These are phyloP conservation scores for Neoboletus magnificus DNA, from an alignment of 768 basidiomycete genomes.

Conservation along the genomic window DNA sequence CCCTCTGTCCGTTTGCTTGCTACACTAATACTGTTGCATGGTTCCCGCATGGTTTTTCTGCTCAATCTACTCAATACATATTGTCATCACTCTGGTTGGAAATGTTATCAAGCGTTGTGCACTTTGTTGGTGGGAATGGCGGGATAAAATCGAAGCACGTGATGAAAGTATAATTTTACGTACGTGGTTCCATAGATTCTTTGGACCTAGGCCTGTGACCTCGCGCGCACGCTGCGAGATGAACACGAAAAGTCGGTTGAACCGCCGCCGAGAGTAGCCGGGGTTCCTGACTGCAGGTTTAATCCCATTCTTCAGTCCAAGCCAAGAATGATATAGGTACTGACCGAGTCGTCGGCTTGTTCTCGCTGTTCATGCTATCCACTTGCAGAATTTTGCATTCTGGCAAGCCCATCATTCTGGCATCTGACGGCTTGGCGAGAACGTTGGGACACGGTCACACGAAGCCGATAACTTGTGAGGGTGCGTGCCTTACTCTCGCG, in stretches of 20 bases:
- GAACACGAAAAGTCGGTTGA: no score
- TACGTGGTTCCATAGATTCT: no score
- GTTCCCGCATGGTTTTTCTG: slow-evolving; percentile 19
- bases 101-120: slow-evolving; percentile 8
- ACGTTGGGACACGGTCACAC: background rate
- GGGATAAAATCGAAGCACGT: no score
- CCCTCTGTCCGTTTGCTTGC: slow-evolving; percentile 4
- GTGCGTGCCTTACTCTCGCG: background rate
- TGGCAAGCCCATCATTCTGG: no score
- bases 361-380: background rate
- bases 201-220: no score
- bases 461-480: background rate
- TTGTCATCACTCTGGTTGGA: slow-evolving; percentile 17
- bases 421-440: background rate
- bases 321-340: no score
- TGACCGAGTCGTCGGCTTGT: background rate
- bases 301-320: background rate
- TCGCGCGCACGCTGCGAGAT: no score
- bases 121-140: background rate
- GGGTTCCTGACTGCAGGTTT: no score
- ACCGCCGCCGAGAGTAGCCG: background rate
- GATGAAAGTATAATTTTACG: no score
- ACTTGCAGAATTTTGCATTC: background rate
- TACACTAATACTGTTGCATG: slow-evolving; percentile 24
- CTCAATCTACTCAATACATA: slow-evolving; percentile 28